These are phyloP conservation scores for Ceratobasidium sp. DNA, from an alignment of 1,284 basidiomycete genomes.

Conservation along the genomic window DNA sequence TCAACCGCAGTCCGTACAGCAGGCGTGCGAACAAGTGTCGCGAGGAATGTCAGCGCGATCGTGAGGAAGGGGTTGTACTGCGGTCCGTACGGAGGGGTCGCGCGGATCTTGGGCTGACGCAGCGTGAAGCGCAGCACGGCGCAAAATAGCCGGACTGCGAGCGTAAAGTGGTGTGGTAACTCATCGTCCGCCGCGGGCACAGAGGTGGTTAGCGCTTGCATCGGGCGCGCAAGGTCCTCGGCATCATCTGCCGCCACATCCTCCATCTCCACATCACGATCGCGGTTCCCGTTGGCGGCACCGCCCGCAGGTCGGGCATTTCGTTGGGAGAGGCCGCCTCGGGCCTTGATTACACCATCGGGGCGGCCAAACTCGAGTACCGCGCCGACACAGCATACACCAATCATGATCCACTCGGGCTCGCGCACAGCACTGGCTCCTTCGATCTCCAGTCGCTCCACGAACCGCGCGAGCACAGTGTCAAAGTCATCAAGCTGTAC, in stretches of 20 bases:
- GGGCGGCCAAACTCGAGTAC: slow-evolving; percentile 90
- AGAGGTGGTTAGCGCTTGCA: slow-evolving; percentile 45
- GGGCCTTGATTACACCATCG: slow-evolving; percentile 69
- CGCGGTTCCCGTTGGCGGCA: slow-evolving; percentile 2
- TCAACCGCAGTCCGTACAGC: slow-evolving; percentile 72
- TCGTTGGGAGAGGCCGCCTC: slow-evolving; percentile 37
- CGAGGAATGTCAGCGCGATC: slow-evolving; percentile 86
- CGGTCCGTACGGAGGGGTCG: slow-evolving; percentile 65
- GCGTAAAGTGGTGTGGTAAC: slow-evolving; percentile 71
- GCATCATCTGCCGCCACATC: slow-evolving; percentile 62
- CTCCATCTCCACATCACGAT: slow-evolving; percentile 44
- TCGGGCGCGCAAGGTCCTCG: slow-evolving; percentile 74
- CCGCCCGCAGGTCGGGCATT: slow-evolving; percentile 40
- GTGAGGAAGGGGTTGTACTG: slow-evolving; percentile 89
- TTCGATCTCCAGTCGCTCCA: slow-evolving; percentile 82
- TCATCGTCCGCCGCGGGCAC: slow-evolving; percentile 52
- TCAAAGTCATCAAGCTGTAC: slow-evolving; percentile 93
- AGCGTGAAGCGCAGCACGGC: slow-evolving; percentile 79
- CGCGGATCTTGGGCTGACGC: slow-evolving; percentile 69
- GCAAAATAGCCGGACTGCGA: slow-evolving; percentile 84
- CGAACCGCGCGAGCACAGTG: slow-evolving; percentile 81
- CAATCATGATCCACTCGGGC: slow-evolving; percentile 97
- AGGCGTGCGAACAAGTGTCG: slow-evolving; percentile 75
- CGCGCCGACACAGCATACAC: slow-evolving; percentile 80
- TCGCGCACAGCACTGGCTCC: slow-evolving; percentile 70